Base-by-base conservation (phyloP, 768 basidiomycete genomes). In the Nidularia sp. region DNA sequence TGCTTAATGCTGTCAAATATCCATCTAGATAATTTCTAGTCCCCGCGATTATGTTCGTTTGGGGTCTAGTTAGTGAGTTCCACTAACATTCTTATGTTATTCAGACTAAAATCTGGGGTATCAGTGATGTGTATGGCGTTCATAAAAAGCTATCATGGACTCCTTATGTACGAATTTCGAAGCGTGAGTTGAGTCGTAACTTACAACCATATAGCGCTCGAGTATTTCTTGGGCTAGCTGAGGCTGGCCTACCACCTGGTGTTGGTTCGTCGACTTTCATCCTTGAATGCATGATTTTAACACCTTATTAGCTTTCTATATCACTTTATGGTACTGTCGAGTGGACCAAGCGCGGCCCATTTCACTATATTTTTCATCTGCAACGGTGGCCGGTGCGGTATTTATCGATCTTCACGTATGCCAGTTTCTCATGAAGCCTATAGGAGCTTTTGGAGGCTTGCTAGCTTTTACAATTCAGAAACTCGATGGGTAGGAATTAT, bases 291-390 rank as follows among this genome's bases (percentile, higher is more conserved):
- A 13, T 25, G 1, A 36, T 18, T 9, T 22, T 34, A 50, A 39
- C 15, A 49, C n/a, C 8, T 9, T 43, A 45, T 31, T 2, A 77
- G 69, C 67, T 1, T 79, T 75, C 51, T 74, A 70, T 41, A 67
- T 80, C 34, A 76, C 75, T n/a, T 57, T 76, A 33, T 83, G 80
- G 79, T 76, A 85, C 62, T 70, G 75, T 25, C 72, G 77, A 25
- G 65, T 65, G 34, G 79, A 83, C 49, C 74, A 80, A 55, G 78
- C 75, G 12, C 66, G 69, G 57, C 79, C 80, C 3, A 70, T 81
- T 45, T 77, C 82, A 3, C 62, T 80, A 42, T 83, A 83, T 66
- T 83, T 81, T 62, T 75, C 76, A 7, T 76, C 80, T 31, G 79
- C 82, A 2, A 80, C 79, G 2, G 60, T 77, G 6, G 72, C 80